Conservation (phyloP, 1,284 basidiomycete genomes). For the Moniliella sp. region DNA sequence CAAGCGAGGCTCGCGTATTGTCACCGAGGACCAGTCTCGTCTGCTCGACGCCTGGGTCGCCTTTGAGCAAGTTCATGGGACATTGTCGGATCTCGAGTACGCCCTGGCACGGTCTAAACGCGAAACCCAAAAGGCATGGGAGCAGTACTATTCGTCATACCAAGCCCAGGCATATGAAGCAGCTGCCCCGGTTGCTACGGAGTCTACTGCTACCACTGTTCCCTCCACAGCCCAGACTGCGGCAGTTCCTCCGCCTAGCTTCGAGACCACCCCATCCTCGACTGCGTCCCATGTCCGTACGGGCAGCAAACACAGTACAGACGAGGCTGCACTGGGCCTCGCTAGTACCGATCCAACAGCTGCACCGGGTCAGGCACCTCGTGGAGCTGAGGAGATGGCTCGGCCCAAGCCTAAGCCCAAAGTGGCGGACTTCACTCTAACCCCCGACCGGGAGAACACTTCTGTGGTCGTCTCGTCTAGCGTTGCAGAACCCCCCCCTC, state of each 20-base stretch:
- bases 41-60: constrained; percentile 65
- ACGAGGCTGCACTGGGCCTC: no score
- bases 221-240: background rate
- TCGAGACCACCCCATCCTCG: constrained; percentile 36
- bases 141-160: constrained; percentile 13
- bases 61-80: constrained; percentile 67
- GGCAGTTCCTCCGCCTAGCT: constrained; percentile 33
- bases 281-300: constrained; percentile 36
- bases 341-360: no score
- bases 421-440: constrained; percentile 4
- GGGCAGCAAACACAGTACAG: background rate
- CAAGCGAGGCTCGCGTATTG: no score
- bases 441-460: constrained; percentile 72
- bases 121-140: constrained; percentile 42
- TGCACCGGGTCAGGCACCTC: no score
- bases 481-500: no score
- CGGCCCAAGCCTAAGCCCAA: background rate
- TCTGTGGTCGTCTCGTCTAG: constrained; percentile 79
- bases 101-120: constrained; percentile 35
- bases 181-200: constrained; percentile 29
- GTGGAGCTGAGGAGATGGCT: constrained; percentile 7
- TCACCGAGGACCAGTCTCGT: constrained; percentile 39
- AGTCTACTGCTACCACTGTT: constrained; percentile 43
- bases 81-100: constrained; percentile 47
- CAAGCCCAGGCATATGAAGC: background rate